phyloP scores from a whole-genome alignment of 75 land plant genomes.

The Selaginella moellendorffii region DNA sequence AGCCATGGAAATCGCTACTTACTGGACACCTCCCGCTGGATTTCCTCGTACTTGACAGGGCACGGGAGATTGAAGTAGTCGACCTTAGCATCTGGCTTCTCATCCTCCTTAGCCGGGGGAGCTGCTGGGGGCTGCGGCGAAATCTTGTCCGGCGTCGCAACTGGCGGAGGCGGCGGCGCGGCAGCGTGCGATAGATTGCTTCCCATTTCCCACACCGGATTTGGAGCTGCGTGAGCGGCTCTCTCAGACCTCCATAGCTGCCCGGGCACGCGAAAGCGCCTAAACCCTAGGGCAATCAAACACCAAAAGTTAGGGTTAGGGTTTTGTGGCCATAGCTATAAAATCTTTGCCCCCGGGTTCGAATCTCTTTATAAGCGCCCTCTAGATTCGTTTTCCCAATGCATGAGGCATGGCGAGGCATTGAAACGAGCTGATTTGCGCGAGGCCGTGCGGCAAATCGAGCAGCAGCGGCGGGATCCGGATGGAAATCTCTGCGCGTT shows the following conservation, averaged over 20 bases:
- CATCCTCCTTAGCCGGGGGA: background rate
- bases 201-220: conserved; percentile 16
- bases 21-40: conserved; percentile 83
- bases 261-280: conserved; percentile 19
- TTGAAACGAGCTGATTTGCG: no score
- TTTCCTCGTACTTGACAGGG: conserved; percentile 86
- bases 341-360: no score
- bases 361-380: no score
- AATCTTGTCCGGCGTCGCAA: conserved; percentile 5
- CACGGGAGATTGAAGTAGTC: conserved; percentile 85
- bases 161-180: background rate
- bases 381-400: no score
- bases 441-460: no score
- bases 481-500: no score
- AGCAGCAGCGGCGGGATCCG: no score
- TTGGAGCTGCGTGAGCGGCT: background rate
- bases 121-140: background rate
- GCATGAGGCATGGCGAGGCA: no score
- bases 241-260: background rate
- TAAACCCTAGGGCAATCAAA: conserved; percentile 1
- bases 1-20: no score
- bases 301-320: no score
- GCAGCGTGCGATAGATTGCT: background rate
- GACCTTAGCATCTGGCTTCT: conserved; percentile 26
- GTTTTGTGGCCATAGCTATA: no score